Evolutionary conservation across 805 yeast genomes (phyloP).

Genomic region (Metschnikowia noctiluminum): DNA sequence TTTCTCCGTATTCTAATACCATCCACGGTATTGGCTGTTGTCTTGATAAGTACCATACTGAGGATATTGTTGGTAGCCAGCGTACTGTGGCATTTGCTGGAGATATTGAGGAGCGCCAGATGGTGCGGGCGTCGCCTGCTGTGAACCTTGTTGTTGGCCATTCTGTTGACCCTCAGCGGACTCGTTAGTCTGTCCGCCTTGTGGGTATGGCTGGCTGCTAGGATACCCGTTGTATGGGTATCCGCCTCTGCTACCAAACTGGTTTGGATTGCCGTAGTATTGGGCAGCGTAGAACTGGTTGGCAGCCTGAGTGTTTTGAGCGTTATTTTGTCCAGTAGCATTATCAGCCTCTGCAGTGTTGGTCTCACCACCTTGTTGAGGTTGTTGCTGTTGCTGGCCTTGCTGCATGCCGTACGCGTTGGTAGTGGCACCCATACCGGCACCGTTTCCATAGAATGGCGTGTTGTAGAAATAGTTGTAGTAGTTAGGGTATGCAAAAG

Average conservation of each 20-base stretch:
- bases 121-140: slow-evolving; percentile 14
- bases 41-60: slow-evolving; percentile 46
- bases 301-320: slow-evolving; percentile 15
- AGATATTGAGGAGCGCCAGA: slow-evolving; percentile 23
- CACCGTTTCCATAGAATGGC: slow-evolving; percentile 38
- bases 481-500: slow-evolving; percentile 41
- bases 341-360: slow-evolving; percentile 12
- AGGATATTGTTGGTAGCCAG: slow-evolving; percentile 46
- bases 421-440: slow-evolving; percentile 22
- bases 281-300: slow-evolving; percentile 19
- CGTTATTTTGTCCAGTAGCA: slow-evolving; percentile 12
- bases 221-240: slow-evolving; percentile 22
- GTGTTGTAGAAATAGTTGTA: slow-evolving; percentile 41
- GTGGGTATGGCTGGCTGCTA: slow-evolving; percentile 19
- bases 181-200: slow-evolving; percentile 15
- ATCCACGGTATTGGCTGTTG: slow-evolving; percentile 40
- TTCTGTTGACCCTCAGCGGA: slow-evolving; percentile 20
- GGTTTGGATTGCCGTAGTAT: slow-evolving; percentile 21
- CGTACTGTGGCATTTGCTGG: slow-evolving; percentile 43
- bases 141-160: slow-evolving; percentile 25
- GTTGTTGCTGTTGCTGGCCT: slow-evolving; percentile 24
- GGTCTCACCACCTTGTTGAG: slow-evolving; percentile 13
- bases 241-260: slow-evolving; percentile 21
- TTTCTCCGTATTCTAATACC: slow-evolving; percentile 30
- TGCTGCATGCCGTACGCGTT: slow-evolving; percentile 21